Conservation (phyloP, 2,329 filamentous ascomycete species). For the Neonectria coccinea region DNA sequence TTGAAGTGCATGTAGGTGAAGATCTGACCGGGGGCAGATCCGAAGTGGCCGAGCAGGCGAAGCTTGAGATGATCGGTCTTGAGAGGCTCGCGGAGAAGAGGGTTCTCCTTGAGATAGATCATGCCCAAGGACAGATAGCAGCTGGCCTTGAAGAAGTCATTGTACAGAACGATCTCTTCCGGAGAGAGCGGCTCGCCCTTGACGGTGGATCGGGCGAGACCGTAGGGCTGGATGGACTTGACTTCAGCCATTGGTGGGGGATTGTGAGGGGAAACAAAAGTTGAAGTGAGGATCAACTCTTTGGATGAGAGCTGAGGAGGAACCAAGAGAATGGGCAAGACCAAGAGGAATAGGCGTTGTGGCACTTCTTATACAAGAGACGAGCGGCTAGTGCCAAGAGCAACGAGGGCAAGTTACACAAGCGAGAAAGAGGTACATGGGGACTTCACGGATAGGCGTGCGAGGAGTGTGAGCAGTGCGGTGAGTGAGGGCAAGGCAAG, state of each 20-base stretch:
- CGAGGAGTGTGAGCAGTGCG: constrained; percentile 23
- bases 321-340: constrained; percentile 26
- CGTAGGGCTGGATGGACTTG: constrained; percentile 73
- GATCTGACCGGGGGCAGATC: constrained; percentile 82
- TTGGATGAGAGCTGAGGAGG: constrained; percentile 41
- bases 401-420: constrained; percentile 22
- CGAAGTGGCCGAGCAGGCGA: constrained; percentile 81
- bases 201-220: constrained; percentile 73
- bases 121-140: constrained; percentile 82
- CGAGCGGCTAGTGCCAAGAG: constrained; percentile 29
- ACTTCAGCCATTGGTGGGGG: constrained; percentile 53
- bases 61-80: constrained; percentile 78
- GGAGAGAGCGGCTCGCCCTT: constrained; percentile 70
- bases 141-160: constrained; percentile 79
- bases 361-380: constrained; percentile 43
- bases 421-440: constrained; percentile 31
- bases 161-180: constrained; percentile 76
- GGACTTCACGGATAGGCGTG: constrained; percentile 18
- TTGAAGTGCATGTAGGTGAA: constrained; percentile 89
- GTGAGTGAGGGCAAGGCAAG: constrained; percentile 26
- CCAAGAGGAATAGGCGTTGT: constrained; percentile 18
- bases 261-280: constrained; percentile 22
- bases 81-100: constrained; percentile 76
- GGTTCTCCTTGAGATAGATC: constrained; percentile 82
- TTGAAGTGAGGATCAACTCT: constrained; percentile 37